A percentile compares a stretch with the other conserved stretches of the same genome.
These are phyloP conservation scores for Fusarium caatingaense DNA, from an alignment of 2,329 filamentous ascomycete species.

Conservation along the genomic window DNA sequence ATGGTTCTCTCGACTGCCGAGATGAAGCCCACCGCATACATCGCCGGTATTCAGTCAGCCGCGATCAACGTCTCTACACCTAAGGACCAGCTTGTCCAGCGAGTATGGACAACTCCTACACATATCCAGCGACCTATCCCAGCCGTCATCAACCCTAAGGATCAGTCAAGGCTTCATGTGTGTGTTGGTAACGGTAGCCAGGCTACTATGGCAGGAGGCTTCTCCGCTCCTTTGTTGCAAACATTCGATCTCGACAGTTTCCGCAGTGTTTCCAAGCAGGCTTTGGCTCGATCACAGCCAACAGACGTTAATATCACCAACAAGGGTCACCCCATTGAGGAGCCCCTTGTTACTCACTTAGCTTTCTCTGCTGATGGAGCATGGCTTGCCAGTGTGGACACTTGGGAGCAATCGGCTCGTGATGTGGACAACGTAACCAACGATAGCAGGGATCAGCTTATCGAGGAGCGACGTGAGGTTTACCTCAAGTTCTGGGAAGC, in stretches of 20 bases:
- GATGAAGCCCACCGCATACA: constrained; percentile 83
- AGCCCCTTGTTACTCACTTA: constrained; percentile 82
- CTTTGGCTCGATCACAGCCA: constrained; percentile 86
- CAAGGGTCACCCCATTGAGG: constrained; percentile 75
- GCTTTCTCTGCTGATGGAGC: constrained; percentile 82
- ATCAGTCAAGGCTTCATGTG: constrained; percentile 73
- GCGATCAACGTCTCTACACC: constrained; percentile 62
- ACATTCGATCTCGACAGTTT: constrained; percentile 86
- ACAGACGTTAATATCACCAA: constrained; percentile 83
- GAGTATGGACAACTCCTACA: constrained; percentile 60
- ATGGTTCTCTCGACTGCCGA: constrained; percentile 93
- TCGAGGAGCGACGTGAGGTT: constrained; percentile 72
- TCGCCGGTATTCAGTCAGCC: constrained; percentile 82
- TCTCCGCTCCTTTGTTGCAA: constrained; percentile 74
- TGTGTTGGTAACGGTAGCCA: constrained; percentile 73
- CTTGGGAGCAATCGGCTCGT: constrained; percentile 80
- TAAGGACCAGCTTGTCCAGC: constrained; percentile 64
- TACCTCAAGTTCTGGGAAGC: constrained; percentile 92
- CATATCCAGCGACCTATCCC: constrained; percentile 64
- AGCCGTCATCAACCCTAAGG: constrained; percentile 70
- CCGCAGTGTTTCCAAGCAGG: constrained; percentile 85
- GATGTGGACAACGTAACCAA: constrained; percentile 67
- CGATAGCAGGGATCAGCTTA: constrained; percentile 58
- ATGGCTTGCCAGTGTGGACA: constrained; percentile 93
- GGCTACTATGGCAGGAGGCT: constrained; percentile 62